Conservation (phyloP, 352 stramenopile genomes). For the Pythium aphanidermatum region DNA sequence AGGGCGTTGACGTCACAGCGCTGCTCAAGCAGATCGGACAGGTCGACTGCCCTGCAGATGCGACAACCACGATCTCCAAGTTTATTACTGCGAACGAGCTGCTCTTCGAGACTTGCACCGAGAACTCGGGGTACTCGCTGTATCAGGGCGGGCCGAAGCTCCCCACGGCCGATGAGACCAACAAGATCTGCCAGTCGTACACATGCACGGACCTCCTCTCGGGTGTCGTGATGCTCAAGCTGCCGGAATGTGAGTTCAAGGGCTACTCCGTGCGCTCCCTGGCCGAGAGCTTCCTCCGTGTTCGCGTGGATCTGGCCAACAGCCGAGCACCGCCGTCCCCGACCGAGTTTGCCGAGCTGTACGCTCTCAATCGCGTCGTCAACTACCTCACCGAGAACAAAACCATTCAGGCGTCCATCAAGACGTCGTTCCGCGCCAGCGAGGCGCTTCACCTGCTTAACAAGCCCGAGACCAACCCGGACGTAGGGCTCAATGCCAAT, state of each 20-base stretch:
- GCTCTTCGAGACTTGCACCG: constrained; percentile 18
- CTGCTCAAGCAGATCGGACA: constrained; percentile 13
- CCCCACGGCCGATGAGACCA: constrained; percentile 13
- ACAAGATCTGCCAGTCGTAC: constrained; percentile 12
- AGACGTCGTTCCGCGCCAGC: constrained; percentile 9
- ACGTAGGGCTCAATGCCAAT: constrained; percentile 20
- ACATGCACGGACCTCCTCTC: constrained; percentile 25
- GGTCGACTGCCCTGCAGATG: constrained; percentile 9
- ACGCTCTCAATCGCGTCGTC: constrained; percentile 22
- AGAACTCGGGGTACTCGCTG: constrained; percentile 21
- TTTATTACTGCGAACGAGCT: constrained; percentile 19
- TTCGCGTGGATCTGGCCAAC: constrained; percentile 21
- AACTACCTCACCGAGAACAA: constrained; percentile 27
- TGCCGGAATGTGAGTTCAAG: constrained; percentile 24
- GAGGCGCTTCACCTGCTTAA: constrained; percentile 12
- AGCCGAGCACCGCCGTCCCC: constrained; percentile 4
- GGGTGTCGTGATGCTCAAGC: constrained; percentile 21
- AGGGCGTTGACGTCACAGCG: constrained; percentile 2
- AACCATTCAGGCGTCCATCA: constrained; percentile 16
- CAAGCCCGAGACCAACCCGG: constrained; percentile 11
- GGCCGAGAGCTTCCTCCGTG: constrained; percentile 21
- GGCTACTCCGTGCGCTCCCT: constrained; percentile 19
- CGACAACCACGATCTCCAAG: constrained; percentile 7
- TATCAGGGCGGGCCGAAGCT: constrained; percentile 15
- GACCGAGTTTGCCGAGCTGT: constrained; percentile 23